Conservation (phyloP, 2,329 filamentous ascomycete genomes). For the Coniella lustricola region DNA sequence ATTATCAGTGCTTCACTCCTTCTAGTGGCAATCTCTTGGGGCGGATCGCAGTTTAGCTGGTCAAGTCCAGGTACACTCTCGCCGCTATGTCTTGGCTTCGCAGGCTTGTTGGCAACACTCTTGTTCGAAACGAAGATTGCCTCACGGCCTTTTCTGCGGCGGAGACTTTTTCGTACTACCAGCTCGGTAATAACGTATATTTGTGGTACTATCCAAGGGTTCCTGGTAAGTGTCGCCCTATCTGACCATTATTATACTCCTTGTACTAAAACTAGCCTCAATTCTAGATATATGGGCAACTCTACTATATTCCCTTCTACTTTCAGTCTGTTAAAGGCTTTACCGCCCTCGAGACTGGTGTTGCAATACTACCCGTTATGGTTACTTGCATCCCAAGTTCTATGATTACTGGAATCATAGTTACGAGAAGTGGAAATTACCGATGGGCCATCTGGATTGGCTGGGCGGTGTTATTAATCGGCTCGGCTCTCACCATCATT, state of each 20-base stretch:
- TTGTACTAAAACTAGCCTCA: too few relatives aligned
- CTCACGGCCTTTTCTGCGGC: neutral
- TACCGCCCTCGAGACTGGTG: slow-evolving; percentile 9
- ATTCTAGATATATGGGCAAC: slow-evolving; percentile 9
- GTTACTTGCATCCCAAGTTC: slow-evolving; percentile 13
- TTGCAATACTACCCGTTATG: slow-evolving; percentile 17
- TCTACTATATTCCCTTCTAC: slow-evolving; percentile 18
- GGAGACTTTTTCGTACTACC: neutral
- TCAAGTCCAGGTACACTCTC: neutral
- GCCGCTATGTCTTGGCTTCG: neutral
- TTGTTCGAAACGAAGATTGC: neutral
- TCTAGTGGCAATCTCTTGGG: slow-evolving; percentile 6
- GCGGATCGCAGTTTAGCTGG: slow-evolving; percentile 3
- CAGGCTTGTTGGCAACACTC: neutral
- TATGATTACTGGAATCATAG: slow-evolving; percentile 16
- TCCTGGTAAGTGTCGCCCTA: neutral
- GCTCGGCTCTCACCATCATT: slow-evolving; percentile 13
- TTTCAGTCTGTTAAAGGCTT: slow-evolving; percentile 18
- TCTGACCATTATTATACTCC: too few relatives aligned
- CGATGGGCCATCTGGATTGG: slow-evolving; percentile 16
- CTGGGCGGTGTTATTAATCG: slow-evolving; percentile 12
- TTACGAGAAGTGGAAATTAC: slow-evolving; percentile 16
- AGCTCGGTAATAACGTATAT: neutral
- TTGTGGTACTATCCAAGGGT: neutral
- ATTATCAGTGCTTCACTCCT: neutral